These are phyloP conservation scores for Aspergillus fijiensis DNA, from an alignment of 2,329 filamentous ascomycete genomes.

Conservation along the genomic window DNA sequence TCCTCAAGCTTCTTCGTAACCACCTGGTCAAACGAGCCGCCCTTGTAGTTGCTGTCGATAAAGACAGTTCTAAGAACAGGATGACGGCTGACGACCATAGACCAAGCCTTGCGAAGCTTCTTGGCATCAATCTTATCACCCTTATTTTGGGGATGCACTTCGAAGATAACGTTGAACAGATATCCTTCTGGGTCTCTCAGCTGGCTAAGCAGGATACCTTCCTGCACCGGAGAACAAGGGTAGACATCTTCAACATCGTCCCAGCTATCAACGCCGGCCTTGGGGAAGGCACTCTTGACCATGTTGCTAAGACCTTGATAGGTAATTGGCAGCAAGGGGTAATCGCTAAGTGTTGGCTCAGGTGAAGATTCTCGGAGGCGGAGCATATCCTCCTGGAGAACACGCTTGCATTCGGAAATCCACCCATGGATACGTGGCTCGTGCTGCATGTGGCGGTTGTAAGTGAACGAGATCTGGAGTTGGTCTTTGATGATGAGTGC, in stretches of 20 bases:
- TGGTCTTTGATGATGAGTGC: constrained; percentile 49
- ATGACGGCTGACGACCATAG: constrained; percentile 33
- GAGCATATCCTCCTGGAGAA: constrained; percentile 34
- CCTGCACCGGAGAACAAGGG: constrained; percentile 39
- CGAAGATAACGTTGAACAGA: constrained; percentile 38
- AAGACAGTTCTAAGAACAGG: constrained; percentile 36
- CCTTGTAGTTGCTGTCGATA: constrained; percentile 35
- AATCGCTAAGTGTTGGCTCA: constrained; percentile 44
- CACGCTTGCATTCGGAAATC: constrained; percentile 42
- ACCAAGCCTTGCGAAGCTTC: constrained; percentile 34
- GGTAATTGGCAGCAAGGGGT: constrained; percentile 44
- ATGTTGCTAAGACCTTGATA: constrained; percentile 43
- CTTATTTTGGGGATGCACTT: constrained; percentile 25
- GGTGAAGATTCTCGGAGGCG: constrained; percentile 27
- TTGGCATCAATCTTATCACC: constrained; percentile 25
- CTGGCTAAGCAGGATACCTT: constrained; percentile 40
- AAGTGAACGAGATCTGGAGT: constrained; percentile 51
- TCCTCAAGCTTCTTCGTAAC: constrained; percentile 31
- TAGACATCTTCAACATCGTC: constrained; percentile 37
- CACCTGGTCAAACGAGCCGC: constrained; percentile 39
- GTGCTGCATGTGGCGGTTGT: constrained; percentile 50
- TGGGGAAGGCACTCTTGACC: constrained; percentile 35
- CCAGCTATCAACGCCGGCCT: constrained; percentile 32
- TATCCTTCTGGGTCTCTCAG: constrained; percentile 37
- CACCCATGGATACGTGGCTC: constrained; percentile 44